These are phyloP conservation scores for Kazachstania martiniae DNA, from an alignment of 805 yeast genomes.

Conservation along the genomic window DNA sequence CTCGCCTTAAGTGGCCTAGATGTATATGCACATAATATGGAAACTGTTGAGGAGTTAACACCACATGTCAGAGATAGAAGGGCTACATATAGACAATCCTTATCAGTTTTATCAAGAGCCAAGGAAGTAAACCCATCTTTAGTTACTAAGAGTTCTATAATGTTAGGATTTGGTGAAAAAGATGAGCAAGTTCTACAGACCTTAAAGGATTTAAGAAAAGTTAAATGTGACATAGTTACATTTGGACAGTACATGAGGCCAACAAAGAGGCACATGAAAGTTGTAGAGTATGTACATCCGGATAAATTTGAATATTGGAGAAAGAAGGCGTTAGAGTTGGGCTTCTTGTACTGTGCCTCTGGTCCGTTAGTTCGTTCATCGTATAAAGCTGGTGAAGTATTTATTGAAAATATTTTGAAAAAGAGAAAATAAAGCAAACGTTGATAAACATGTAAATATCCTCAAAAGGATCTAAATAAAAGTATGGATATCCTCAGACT, in stretches of 20 bases:
- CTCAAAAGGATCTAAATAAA: too few relatives aligned
- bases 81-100: slow-evolving; percentile 86
- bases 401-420: slow-evolving; percentile 84
- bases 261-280: slow-evolving; percentile 96
- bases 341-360: slow-evolving; percentile 91
- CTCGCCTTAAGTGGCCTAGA: slow-evolving; percentile 84
- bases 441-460: too few relatives aligned
- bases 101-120: slow-evolving; percentile 69
- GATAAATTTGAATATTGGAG: slow-evolving; percentile 94
- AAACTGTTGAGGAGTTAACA: slow-evolving; percentile 90
- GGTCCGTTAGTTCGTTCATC: slow-evolving; percentile 96
- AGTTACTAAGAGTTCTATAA: slow-evolving; percentile 85
- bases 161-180: slow-evolving; percentile 95
- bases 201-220: slow-evolving; percentile 60
- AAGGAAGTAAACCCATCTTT: slow-evolving; percentile 64
- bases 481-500: too few relatives aligned
- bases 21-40: slow-evolving; percentile 94
- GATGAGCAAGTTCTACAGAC: slow-evolving; percentile 81
- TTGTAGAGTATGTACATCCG: slow-evolving; percentile 88
- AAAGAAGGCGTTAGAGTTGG: slow-evolving; percentile 72
- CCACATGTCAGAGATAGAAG: slow-evolving; percentile 94
- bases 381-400: slow-evolving; percentile 97
- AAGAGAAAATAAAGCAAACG: slow-evolving; percentile 38
- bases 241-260: slow-evolving; percentile 99
- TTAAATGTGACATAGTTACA: slow-evolving; percentile 86